Conservation (phyloP, 225 moss, liverwort and hornwort genomes). For the Physcomitrellopsis africana region DNA sequence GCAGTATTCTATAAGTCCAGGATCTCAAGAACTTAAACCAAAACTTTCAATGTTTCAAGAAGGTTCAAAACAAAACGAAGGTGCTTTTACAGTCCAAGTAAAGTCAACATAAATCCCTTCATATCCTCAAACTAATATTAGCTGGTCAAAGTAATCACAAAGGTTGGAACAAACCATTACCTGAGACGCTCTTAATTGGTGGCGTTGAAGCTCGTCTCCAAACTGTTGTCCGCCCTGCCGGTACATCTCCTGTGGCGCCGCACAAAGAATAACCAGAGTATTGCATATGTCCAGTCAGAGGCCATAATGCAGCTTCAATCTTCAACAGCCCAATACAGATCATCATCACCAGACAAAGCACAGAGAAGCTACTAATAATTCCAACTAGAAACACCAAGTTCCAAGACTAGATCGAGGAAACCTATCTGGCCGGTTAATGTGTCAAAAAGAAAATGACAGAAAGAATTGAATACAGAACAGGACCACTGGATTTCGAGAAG, state of each 20-base stretch:
- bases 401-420: background rate
- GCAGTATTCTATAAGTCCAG: no score
- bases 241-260: conserved; percentile 79
- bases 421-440: conserved; percentile 9
- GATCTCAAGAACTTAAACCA: no score
- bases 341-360: conserved; percentile 15
- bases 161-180: conserved; percentile 36
- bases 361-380: conserved; percentile 1
- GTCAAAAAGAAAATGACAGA: conserved; percentile 6
- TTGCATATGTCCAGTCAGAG: conserved; percentile 5
- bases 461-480: background rate
- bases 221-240: conserved; percentile 93
- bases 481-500: conserved; percentile 3
- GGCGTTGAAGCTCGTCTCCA: conserved; percentile 83
- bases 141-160: conserved; percentile 19
- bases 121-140: background rate
- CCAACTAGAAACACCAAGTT: conserved; percentile 13
- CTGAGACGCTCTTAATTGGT: conserved; percentile 84
- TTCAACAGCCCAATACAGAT: conserved; percentile 5
- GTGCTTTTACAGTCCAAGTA: background rate
- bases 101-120: no score
- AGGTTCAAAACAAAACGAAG: background rate
- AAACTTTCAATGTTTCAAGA: background rate
- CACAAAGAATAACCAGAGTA: conserved; percentile 23
- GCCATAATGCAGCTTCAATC: background rate